phyloP scores from a whole-genome alignment of 2,329 filamentous ascomycete species.

The Paecilomyces fulvus region DNA sequence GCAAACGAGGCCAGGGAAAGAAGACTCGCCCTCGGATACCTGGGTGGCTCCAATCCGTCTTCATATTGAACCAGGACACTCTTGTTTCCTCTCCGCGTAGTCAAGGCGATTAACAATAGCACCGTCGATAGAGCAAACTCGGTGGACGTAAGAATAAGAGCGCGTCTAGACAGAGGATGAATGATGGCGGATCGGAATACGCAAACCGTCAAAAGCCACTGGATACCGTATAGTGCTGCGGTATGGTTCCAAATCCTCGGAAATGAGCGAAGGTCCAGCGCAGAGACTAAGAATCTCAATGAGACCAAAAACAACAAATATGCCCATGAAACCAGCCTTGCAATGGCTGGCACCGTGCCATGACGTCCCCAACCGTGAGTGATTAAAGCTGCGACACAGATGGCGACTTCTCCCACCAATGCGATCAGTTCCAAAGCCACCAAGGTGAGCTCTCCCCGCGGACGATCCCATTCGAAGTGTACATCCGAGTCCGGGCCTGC shows the following conservation, averaged over 20 bases:
- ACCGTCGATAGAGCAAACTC: conserved; percentile 69
- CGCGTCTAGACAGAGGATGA: conserved; percentile 57
- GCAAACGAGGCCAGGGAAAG: conserved; percentile 80
- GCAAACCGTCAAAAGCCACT: conserved; percentile 70
- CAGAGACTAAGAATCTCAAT: conserved; percentile 59
- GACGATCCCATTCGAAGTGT: conserved; percentile 61
- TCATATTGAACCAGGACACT: conserved; percentile 82
- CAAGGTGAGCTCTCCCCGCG: conserved; percentile 61
- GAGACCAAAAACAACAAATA: conserved; percentile 70
- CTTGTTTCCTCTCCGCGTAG: conserved; percentile 86
- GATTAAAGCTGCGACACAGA: conserved; percentile 59
- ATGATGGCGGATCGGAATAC: conserved; percentile 81
- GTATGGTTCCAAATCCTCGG: conserved; percentile 89
- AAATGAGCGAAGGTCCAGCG: conserved; percentile 54
- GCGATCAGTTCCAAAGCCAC: conserved; percentile 68
- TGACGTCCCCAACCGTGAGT: conserved; percentile 51
- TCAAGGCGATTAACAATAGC: conserved; percentile 66
- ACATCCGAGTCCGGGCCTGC: conserved; percentile 40
- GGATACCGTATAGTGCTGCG: conserved; percentile 67
- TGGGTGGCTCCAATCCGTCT: conserved; percentile 75
- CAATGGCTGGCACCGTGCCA: conserved; percentile 53
- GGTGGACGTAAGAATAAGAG: conserved; percentile 57
- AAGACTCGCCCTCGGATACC: conserved; percentile 78
- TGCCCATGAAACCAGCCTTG: conserved; percentile 65
- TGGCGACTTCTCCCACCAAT: conserved; percentile 59